Conservation (phyloP, 2,329 filamentous ascomycete genomes). For the Clarireedia paspali region DNA sequence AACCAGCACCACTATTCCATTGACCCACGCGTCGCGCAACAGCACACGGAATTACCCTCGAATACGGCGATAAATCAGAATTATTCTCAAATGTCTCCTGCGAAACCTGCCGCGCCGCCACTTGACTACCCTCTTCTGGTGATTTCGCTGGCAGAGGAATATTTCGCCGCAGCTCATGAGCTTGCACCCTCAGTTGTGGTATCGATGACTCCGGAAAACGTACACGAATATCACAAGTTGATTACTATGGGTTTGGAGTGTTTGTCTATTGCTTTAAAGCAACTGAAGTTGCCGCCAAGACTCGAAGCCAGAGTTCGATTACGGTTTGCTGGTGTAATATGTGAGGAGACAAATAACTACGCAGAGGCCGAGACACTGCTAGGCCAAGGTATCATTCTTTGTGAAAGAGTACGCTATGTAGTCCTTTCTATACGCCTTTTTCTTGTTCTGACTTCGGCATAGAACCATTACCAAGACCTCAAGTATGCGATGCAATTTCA, state of each 20-base stretch:
- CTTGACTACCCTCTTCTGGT: constrained; percentile 38
- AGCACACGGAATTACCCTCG: neutral
- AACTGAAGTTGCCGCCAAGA: constrained; percentile 51
- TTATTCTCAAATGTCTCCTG: constrained; percentile 7
- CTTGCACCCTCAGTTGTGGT: constrained; percentile 43
- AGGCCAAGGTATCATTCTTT: constrained; percentile 62
- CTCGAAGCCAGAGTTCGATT: constrained; percentile 62
- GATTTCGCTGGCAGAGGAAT: constrained; percentile 68
- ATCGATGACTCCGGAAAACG: constrained; percentile 39
- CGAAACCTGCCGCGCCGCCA: constrained; percentile 5
- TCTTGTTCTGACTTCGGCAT: neutral
- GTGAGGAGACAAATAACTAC: constrained; percentile 67
- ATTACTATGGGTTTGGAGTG: constrained; percentile 67
- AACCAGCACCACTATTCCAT: constrained; percentile 13
- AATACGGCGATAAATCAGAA: constrained; percentile 3
- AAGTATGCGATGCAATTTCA: constrained; percentile 75
- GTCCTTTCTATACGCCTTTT: constrained; percentile 18
- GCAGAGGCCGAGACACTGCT: constrained; percentile 66
- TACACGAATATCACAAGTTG: constrained; percentile 63
- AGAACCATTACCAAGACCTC: constrained; percentile 55
- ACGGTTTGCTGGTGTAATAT: constrained; percentile 62
- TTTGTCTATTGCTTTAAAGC: constrained; percentile 61
- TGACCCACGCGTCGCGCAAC: neutral
- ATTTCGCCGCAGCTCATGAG: constrained; percentile 57
- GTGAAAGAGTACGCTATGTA: constrained; percentile 46